Base-by-base conservation (phyloP, 2,329 filamentous ascomycete species). In the Trichophyton rubrum region DNA sequence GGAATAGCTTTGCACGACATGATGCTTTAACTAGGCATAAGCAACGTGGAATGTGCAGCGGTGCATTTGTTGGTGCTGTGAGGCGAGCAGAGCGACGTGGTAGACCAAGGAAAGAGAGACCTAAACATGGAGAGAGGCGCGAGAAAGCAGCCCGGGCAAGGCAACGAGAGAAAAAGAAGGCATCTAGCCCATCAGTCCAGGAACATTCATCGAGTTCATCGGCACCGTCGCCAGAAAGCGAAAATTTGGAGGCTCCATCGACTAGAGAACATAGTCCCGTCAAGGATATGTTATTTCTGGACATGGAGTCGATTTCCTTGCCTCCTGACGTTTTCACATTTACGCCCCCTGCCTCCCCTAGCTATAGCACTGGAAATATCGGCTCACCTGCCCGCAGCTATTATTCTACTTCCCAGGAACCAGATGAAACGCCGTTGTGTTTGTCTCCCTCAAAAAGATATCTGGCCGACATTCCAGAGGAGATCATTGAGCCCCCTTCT, bases 21-120 rank as follows among this genome's bases (percentile, higher is more conserved):
- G 93, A 99, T 72, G 93, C 93, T 15, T 81, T 99, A 59, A 97
- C 93, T 22, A 84, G 93, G 60, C 93, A 99, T 72, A 85, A 91
- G 59, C 93, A 97, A 73, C 86, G 93, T 45, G 93, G 92, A 60
- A 96, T 96, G 89, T 99, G 93, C 74, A 87, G 93, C 61, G 93
- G 93, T 60, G 92, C 90, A 3, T 95, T 97, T 68, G 90, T 95
- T 64, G 91, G 91, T 43, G 80, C 84, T 57, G 81, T 86, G 30
- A 82, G 84, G 70, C 85, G 85, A 71, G 80, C 82, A 38, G 81
- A 81, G 41, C 87, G 87, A 74, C 83, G 86, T 62, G 84, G 85
- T 56, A 77, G 84, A 49, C 84, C 84, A 20, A 82, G 82, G 74
- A 86, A 86, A 73, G 76, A 79, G 61, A 75, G 82, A 33, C 83